Evolutionary conservation across 1,139 yeast genomes (phyloP), one percentile per base, ranked within the genome.

Genomic region (Debaryomycetaceae sp.): DNA sequence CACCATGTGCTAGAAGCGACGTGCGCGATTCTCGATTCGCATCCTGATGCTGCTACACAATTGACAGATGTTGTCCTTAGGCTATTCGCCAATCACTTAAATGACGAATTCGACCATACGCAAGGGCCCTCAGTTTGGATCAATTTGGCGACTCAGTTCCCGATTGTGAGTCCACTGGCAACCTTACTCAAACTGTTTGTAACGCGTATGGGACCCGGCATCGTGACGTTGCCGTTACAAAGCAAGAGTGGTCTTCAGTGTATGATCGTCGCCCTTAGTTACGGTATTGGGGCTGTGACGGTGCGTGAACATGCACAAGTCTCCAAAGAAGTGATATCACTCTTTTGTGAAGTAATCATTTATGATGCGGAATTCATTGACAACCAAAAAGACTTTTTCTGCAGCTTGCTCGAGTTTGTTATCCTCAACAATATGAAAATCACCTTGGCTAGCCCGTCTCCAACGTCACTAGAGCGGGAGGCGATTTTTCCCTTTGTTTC

Each of bases 1-100:
- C 67, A 71, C 33, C 79, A 83, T 63, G 67, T 92, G 0, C 49
- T 86, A 36, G 68, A 68, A 30, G 69, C 93, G 0, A 50, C 81
- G 23, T 51, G 68, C 3, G 56, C 68, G 5, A 54, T 81, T 11
- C 61, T 85, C 28, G 73, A 73, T 29, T 56, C 54, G 25, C 80
- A 77, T 32, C 47, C 72, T 27, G 71, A 73, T 8, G 64, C 72
- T 31, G 57, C 54, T 22, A 40, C 60, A 7, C 60, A 64, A 28
- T 54, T 77, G 1, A 51, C 82, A 1, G 48, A 52, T 1, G 44
- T 69, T 2, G 40, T 82, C 30, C 61, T 62, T 27, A 53, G 50
- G 13, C 44, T 78, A 2, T 66, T 67, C 42, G 37, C 61, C 1
- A 58, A 67, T 32, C 86, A 77, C 36, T 39, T 61, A 26, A 44